Base-by-base conservation (phyloP, 257 asterid genomes). In the Capsicum rhomboideum region DNA sequence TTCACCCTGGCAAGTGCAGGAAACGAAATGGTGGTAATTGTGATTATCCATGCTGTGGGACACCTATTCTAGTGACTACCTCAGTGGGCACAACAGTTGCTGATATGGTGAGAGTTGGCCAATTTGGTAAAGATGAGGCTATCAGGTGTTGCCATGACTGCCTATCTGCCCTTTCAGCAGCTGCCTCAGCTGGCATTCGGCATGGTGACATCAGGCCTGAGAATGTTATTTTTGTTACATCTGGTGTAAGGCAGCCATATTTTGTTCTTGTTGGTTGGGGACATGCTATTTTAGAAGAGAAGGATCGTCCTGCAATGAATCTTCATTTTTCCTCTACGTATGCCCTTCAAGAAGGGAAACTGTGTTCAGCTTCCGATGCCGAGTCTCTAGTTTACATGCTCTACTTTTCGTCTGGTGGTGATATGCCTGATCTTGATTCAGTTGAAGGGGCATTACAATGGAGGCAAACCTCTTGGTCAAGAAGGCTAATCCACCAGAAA, bases 171-270 rank as follows among this genome's bases (percentile, higher is more conserved):
- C 97, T 97, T 55, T 90, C 98, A 26, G 83, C 91, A 17, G 88
- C 93, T 58, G 85, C 96, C 69, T 90, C 94, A 8, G 93, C 93
- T 87, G 97, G 99, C 16, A 90, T 95, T 83, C 91, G 98, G 69
- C 99, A 97, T 52, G 99, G 98, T 40, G 98, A 93, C 83, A 90
- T 97, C 83, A 86, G 98, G 78, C 99, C 99, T 6, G 98, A 97
- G 86, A 95, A 95, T 69, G 85, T 95, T 8, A 87, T 97, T 40
- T 91, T 84, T 56, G 93, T 93, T 85, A 87, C 87, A 23, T 92
- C 97, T 21, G 92, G 89, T 20, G 58, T 86, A 44, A 82, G 95
- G 85, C 90, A 85, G 56, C 90, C 90, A n/a, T 91, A 92, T 86
- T 95, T 90, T 50, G 92, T 92, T 78, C 92, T 97, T 54, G 90